Base-by-base conservation (phyloP, 2,329 filamentous ascomycete species). In the Colletotrichum echinochloae region DNA sequence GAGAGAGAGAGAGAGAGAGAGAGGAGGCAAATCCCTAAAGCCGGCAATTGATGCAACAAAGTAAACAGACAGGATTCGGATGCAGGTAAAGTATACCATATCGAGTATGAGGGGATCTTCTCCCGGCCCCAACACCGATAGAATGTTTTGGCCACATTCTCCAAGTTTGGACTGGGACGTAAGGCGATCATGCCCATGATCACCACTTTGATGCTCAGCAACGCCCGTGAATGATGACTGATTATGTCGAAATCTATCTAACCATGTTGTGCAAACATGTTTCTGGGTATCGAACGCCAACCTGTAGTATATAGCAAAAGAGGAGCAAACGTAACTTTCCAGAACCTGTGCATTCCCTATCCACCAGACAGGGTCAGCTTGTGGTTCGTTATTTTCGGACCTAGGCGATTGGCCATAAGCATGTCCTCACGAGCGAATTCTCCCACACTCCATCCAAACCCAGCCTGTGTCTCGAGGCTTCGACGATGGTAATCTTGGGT, bases 211-310 rank as follows among this genome's bases (percentile, higher is more conserved):
- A 30, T 18, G 2, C 18, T 5, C 11, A 23, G 18, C 2, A 14
- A 37, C 11, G 52, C 37, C n/a, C n/a, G 9, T 37, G 7, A 30
- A 57, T 28, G 37, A 57, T 28, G 37, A 12, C 18, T 23, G 4
- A 57, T 44, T 26, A 44, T 20, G 8, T 30, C 14, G 16, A n/a
- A 26, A 49, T 16, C 46, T 52, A 41, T 16, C 35, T 37, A 49
- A 28, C 39, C 30, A 66, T 60, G 18, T 41, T 28, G 20, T 66
- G 28, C 48, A 30, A 30, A 44, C n/a, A 37, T 37, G 30, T 61
- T 49, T 26, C 56, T 39, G 62, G 66, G 66, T 70, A 66, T 70
- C 49, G 20, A 56, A 70, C 62, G 59, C 66, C 35, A 41, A 54
- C 33, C 44, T 28, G 37, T 5, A 49, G 14, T 57, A 39, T 18